These are phyloP conservation scores for Serendipita vermifera DNA, from an alignment of 768 basidiomycete genomes.

Conservation along the genomic window DNA sequence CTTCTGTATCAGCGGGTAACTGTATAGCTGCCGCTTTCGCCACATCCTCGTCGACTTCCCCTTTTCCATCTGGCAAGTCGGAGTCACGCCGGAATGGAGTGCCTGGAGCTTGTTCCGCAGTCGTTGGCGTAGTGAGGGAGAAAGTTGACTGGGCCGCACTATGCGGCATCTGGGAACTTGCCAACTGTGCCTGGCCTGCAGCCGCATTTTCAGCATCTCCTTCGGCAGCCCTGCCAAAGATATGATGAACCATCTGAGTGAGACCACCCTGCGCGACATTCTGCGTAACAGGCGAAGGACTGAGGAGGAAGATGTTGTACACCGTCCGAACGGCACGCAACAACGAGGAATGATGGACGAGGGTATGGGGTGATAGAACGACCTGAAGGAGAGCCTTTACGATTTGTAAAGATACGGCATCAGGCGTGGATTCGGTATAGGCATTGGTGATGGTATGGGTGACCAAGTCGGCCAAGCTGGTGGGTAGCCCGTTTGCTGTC, in stretches of 20 bases:
- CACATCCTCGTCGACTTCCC: background rate
- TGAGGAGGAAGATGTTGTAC: constrained; percentile 93
- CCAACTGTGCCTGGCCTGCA: background rate
- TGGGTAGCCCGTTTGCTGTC: constrained; percentile 40
- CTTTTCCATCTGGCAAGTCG: background rate
- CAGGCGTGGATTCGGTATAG: constrained; percentile 76
- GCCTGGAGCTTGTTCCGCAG: background rate
- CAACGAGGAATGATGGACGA: constrained; percentile 91
- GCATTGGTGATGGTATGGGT: constrained; percentile 89
- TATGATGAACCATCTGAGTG: constrained; percentile 95
- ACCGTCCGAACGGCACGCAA: constrained; percentile 95
- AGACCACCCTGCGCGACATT: constrained; percentile 97
- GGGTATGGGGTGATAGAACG: constrained; percentile 70
- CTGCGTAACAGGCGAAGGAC: constrained; percentile 82
- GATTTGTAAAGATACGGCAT: constrained; percentile 87
- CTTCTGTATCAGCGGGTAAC: background rate
- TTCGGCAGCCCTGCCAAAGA: constrained; percentile 51
- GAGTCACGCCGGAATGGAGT: background rate
- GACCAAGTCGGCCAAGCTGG: constrained; percentile 82
- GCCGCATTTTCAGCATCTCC: background rate
- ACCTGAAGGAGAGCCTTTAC: constrained; percentile 88
- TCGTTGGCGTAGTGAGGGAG: background rate
- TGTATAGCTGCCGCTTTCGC: background rate
- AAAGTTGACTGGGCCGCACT: constrained; percentile 5
- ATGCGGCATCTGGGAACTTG: background rate